Percentiles rank a stretch among this genome's conserved stretches.
Evolutionary conservation across 768 basidiomycete species (phyloP).

Genomic region (Leccinum subtestaceum): DNA sequence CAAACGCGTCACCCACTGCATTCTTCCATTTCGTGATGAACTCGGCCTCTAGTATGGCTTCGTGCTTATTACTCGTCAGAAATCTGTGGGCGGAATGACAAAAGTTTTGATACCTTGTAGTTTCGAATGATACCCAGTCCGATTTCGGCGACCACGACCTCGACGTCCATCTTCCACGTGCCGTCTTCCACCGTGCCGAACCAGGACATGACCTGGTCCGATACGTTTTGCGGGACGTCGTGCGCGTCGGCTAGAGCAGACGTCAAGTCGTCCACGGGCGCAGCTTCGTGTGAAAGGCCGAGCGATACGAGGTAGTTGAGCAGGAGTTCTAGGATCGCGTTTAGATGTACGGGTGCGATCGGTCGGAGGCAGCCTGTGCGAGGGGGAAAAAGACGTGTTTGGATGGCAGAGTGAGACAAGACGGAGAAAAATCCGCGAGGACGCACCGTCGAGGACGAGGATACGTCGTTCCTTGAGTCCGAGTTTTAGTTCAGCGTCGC

Average conservation of each 20-base stretch:
- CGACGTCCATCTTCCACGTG: conserved; percentile 65
- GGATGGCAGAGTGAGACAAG: too few relatives aligned
- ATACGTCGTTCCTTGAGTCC: conserved; percentile 71
- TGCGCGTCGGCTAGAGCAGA: conserved; percentile 67
- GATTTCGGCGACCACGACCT: conserved; percentile 64
- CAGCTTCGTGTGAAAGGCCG: conserved; percentile 49
- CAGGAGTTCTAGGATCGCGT: conserved; percentile 68
- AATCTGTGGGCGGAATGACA: too few relatives aligned
- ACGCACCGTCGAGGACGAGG: conserved; percentile 64
- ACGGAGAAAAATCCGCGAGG: too few relatives aligned
- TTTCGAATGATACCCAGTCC: conserved; percentile 72
- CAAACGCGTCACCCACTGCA: conserved; percentile 78
- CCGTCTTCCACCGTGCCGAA: conserved; percentile 63
- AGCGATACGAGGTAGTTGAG: conserved; percentile 72
- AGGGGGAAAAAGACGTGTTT: too few relatives aligned
- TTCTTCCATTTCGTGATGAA: conserved; percentile 69
- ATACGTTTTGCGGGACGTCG: conserved; percentile 60
- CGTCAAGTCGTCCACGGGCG: conserved; percentile 56
- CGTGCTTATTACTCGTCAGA: conserved; percentile 41
- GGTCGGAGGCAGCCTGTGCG: conserved; percentile 66
- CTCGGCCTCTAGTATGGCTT: conserved; percentile 50
- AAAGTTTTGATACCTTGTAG: conserved; percentile 43
- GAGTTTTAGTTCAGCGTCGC: conserved; percentile 64
- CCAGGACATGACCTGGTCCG: conserved; percentile 74
- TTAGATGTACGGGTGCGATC: conserved; percentile 64